Evolutionary conservation across 2,329 filamentous ascomycete species (phyloP), one percentile per base, ranked within the genome.

Genomic region (Neopestalotiopsis clavispora): DNA sequence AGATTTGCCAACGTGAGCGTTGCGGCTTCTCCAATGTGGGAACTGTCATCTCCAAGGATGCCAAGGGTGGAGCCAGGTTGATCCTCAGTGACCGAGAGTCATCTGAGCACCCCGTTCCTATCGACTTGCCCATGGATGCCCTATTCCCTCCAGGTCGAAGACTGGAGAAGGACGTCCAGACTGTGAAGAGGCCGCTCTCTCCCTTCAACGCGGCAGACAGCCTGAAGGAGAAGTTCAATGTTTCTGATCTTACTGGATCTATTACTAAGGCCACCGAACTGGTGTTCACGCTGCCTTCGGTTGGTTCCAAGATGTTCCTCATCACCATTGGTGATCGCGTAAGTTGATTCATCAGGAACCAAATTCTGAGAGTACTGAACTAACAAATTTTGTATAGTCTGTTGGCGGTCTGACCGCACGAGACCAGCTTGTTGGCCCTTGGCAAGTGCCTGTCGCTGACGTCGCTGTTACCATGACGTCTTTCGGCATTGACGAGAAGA

Each of bases 271-370:
- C 95, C 17, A 89, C 94, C 0, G 90, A 94, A 74, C 86, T 94
- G 70, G 94, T 98, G 2, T 90, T 98, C 67, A 89, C 90, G 64
- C 85, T 98, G 66, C 95, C 96, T 23, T 89, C 95, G 1, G 96
- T 98, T 28, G 95, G 94, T n/a, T 98, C 95, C 28, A 98, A 98
- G 82, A 94, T 92, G 28, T 99, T 98, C 84, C 86, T 99, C 49
- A 98, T 99, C 77, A 98, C 96, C 1, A 99, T 98, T 73, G 95
- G 93, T 64, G 96, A 98, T 80, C 90, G 96, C 71, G 61, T 64
- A 64, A 52, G 61, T 64, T 7, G 20, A 45, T 30, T 49, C 14
- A 32, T 17, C 20, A n/a, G 34, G 13, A 61, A 34, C n/a, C 10
- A 4, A 20, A 38, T 62, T 10, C 17, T 14, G 13, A 10, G 17